phyloP scores from a whole-genome alignment of 345 rosid species.

The Camelina sativa region DNA sequence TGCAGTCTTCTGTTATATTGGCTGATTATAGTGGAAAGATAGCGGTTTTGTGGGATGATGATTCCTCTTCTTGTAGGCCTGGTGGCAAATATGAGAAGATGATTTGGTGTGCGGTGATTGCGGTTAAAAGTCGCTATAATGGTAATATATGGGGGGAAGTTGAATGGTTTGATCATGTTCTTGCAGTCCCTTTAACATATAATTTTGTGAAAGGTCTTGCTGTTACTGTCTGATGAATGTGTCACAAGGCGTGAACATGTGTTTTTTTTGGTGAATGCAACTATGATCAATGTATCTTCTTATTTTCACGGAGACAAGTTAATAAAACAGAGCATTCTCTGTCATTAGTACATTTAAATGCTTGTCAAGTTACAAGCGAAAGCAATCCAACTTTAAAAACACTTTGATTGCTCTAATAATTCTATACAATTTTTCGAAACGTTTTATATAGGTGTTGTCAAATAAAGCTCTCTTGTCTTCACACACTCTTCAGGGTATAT shows the following conservation, averaged over 20 bases:
- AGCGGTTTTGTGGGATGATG: not conserved
- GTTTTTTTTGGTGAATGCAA: not conserved
- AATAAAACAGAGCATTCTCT: constrained; percentile 14
- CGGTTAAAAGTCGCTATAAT: not conserved
- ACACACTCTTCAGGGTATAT: constrained; percentile 51
- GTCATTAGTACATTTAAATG: constrained; percentile 3
- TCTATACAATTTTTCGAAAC: constrained; percentile 3
- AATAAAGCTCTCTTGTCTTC: not conserved
- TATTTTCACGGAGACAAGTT: not conserved
- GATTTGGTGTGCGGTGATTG: not conserved
- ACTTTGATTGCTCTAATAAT: constrained; percentile 22
- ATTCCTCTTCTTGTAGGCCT: not conserved
- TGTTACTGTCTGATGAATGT: not conserved
- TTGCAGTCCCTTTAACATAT: not conserved
- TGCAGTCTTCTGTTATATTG: not conserved
- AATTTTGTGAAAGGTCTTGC: not conserved
- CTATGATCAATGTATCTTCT: too few species aligned
- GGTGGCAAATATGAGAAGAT: not conserved
- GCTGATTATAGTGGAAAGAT: constrained; percentile 1
- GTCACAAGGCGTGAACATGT: not conserved
- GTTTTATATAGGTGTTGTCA: not conserved
- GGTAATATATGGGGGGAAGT: not conserved
- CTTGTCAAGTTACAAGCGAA: constrained; percentile 5
- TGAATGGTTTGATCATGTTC: constrained; percentile 11
- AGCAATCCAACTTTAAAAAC: constrained; percentile 32